Conservation (phyloP, 768 basidiomycete species). For the Amanita brunnescens region DNA sequence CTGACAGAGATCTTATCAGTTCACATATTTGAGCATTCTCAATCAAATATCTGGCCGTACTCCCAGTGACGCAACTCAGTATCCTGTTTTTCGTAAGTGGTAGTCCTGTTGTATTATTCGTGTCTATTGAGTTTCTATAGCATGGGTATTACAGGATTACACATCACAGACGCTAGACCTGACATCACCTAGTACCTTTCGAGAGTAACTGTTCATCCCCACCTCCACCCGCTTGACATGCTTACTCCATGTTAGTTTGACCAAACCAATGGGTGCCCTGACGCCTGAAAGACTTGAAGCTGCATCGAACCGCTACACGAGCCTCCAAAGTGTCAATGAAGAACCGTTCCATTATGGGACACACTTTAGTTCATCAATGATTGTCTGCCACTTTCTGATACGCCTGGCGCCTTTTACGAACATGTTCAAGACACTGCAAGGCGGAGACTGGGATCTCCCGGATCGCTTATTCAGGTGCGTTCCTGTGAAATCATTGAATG, state of each 20-base stretch:
- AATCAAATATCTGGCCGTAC: constrained; percentile 92
- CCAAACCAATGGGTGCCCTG: constrained; percentile 86
- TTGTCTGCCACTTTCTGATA: constrained; percentile 90
- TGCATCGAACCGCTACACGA: constrained; percentile 65
- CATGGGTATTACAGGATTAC: constrained; percentile 89
- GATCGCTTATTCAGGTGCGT: constrained; percentile 74
- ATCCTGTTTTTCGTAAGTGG: constrained; percentile 77
- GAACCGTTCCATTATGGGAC: constrained; percentile 91
- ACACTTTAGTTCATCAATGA: constrained; percentile 96
- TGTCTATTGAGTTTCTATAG: constrained; percentile 26
- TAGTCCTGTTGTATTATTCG: not conserved
- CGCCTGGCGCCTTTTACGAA: constrained; percentile 84
- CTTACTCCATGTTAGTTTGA: constrained; percentile 39
- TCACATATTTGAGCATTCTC: constrained; percentile 79
- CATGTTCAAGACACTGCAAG: constrained; percentile 92
- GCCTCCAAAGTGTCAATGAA: constrained; percentile 73
- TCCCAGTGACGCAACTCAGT: constrained; percentile 91
- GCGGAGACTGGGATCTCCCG: constrained; percentile 92
- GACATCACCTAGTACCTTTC: constrained; percentile 47
- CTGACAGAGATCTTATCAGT: constrained; percentile 34
- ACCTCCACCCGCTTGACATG: not conserved
- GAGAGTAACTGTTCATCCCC: constrained; percentile 48
- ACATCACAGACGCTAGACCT: constrained; percentile 61
- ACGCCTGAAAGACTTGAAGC: constrained; percentile 67
- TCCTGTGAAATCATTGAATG: not conserved